Evolutionary conservation across 257 asterid species (phyloP), one percentile per base, ranked within the genome.

Genomic region (Solanum habrochaites): DNA sequence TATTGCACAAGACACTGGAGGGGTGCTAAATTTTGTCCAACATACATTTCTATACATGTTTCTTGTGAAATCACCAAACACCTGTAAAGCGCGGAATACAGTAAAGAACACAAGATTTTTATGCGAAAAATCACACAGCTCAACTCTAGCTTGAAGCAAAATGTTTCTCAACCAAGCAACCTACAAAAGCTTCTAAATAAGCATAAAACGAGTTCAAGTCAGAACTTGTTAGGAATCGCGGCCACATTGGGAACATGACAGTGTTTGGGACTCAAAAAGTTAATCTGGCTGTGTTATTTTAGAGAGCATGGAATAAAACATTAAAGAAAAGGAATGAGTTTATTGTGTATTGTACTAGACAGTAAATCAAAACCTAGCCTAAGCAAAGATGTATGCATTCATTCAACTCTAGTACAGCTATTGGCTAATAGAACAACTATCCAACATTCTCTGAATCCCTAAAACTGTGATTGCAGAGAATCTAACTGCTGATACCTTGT

Each of bases 381-480:
- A 82, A 12, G 60, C 67, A 52, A 42, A 73, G 42, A n/a, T 21
- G 6, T 78, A 25, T 27, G 85, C 43, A 80, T 80, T 80, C 71
- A 85, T 80, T 80, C 71, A 70, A 74, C 81, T 42, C 75, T 56
- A 85, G 64, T 35, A 78, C 88, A 87, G 47, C 82, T 84, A 52
- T 86, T 85, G 88, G 56, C 67, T 62, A 87, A 58, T 70, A 40
- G n/a, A 87, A 88, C 92, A 86, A 85, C 64, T 86, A 60, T 82
- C 86, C 72, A 31, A 78, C 84, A 86, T 92, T 90, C 94, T 91
- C 94, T 87, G 92, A 90, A 92, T 90, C 90, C 95, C 90, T 89
- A 92, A 92, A 89, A 91, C 88, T 91, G 89, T 86, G 93, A 91
- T 87, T 90, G 90, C 93, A 93, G 97, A 93, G 95, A 92, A 91